Evolutionary conservation across 345 rosid genomes (phyloP).

Genomic region (Firmiana major): DNA sequence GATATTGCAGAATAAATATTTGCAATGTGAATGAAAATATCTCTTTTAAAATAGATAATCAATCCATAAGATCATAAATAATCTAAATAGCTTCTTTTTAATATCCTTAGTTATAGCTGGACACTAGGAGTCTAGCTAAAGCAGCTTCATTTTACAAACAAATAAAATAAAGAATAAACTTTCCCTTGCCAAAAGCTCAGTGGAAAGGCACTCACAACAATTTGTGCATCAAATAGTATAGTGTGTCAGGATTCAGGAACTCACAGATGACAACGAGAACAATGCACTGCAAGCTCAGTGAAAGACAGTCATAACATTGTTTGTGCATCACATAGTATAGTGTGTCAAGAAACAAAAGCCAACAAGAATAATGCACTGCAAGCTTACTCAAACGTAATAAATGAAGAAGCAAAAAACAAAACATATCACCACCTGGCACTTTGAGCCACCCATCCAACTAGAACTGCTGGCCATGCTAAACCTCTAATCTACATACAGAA

Average conservation of each 20-base stretch:
- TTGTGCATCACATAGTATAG: background rate
- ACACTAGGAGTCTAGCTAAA: background rate
- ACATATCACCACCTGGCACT: slow-evolving; percentile 68
- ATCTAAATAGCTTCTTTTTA: background rate
- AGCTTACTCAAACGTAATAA: background rate
- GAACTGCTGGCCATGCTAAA: slow-evolving; percentile 87
- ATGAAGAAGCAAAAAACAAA: background rate
- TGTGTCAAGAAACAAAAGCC: background rate
- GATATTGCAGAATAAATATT: background rate
- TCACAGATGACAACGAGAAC: background rate
- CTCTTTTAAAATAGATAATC: background rate
- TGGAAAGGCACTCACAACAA: background rate
- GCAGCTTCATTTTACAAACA: background rate
- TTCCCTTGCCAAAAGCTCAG: background rate
- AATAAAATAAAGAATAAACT: background rate
- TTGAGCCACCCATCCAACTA: slow-evolving; percentile 95
- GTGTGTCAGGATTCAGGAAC: background rate
- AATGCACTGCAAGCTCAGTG: background rate
- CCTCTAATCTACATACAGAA: slow-evolving; percentile 68
- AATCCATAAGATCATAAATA: background rate
- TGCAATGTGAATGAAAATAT: background rate
- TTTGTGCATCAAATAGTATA: background rate
- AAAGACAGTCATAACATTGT: background rate
- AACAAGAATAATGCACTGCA: background rate
- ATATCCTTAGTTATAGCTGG: background rate